Conservation (phyloP, 495 filamentous ascomycete genomes). For the Hypoxylon rickii region DNA sequence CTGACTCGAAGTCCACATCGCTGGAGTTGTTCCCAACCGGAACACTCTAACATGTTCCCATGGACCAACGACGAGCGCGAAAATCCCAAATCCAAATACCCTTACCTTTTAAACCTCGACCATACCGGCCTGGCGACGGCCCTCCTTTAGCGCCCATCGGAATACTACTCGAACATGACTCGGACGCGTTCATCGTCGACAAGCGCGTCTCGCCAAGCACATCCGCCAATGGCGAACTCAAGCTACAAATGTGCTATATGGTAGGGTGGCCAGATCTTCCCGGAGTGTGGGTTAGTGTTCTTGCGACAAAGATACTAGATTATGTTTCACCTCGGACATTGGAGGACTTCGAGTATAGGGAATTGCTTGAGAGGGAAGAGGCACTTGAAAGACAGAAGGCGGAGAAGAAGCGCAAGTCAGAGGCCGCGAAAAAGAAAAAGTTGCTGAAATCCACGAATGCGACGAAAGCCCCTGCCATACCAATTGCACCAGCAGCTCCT, state of each 20-base stretch:
- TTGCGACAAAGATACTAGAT: constrained; percentile 45
- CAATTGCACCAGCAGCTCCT: neutral
- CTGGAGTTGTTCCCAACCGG: constrained; percentile 1
- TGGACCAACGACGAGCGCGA: constrained; percentile 11
- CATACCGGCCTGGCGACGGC: constrained; percentile 46
- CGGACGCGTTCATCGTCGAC: constrained; percentile 53
- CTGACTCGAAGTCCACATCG: neutral
- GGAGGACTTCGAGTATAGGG: constrained; percentile 50
- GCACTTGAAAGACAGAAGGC: constrained; percentile 21
- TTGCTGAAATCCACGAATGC: constrained; percentile 1
- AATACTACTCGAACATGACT: constrained; percentile 43
- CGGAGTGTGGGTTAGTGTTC: constrained; percentile 41
- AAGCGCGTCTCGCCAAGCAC: constrained; percentile 44
- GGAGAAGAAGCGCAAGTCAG: constrained; percentile 14
- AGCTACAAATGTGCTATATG: constrained; percentile 45
- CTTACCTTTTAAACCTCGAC: constrained; percentile 36
- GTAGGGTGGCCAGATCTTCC: constrained; percentile 52
- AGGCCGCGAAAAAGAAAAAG: constrained; percentile 14
- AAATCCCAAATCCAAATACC: constrained; percentile 40
- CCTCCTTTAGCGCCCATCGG: constrained; percentile 43
- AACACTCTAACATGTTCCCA: constrained; percentile 8
- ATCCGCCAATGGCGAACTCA: constrained; percentile 36
- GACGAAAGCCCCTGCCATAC: constrained; percentile 4
- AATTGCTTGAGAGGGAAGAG: constrained; percentile 37
- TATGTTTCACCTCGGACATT: constrained; percentile 52